phyloP scores from a whole-genome alignment of 208 protist genomes.

The Acanthamoeba rhysodes region DNA sequence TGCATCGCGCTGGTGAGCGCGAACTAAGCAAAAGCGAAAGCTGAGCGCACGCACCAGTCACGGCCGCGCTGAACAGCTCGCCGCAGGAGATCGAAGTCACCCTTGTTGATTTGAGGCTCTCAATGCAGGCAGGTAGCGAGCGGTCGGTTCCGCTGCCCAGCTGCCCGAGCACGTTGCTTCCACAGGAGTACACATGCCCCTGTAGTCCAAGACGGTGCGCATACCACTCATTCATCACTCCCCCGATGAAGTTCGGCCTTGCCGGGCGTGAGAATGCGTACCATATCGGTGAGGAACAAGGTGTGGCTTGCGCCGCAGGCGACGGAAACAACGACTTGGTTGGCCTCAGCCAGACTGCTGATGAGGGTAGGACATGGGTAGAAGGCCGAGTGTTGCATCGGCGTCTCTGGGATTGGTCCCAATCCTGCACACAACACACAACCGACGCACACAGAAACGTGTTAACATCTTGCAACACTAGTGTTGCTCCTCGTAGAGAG shows the following conservation, averaged over 20 bases:
- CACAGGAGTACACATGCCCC: slow-evolving; percentile 9
- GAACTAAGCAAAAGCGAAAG: not conserved
- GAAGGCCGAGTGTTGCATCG: not conserved
- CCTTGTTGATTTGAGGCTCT: not conserved
- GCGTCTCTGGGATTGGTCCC: slow-evolving; percentile 12
- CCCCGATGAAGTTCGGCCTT: no score
- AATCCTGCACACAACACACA: not conserved
- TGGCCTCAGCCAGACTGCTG: not conserved
- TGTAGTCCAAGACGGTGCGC: not conserved
- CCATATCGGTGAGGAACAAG: not conserved
- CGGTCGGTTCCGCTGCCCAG: not conserved
- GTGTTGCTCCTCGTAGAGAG: no score
- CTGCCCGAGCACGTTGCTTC: not conserved
- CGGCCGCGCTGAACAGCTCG: not conserved
- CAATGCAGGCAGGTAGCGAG: not conserved
- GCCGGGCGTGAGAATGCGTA: not conserved
- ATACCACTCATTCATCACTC: no score
- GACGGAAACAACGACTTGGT: not conserved
- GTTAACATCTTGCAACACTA: no score
- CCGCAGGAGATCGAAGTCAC: not conserved
- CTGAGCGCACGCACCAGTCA: not conserved
- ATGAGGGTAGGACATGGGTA: not conserved
- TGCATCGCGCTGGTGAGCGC: not conserved
- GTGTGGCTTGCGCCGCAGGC: slow-evolving; percentile 24
- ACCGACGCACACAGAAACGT: no score